Evolutionary conservation across 1,284 basidiomycete species (phyloP), one percentile per base, ranked within the genome.

Genomic region (Kalmanozyma brasiliensis): DNA sequence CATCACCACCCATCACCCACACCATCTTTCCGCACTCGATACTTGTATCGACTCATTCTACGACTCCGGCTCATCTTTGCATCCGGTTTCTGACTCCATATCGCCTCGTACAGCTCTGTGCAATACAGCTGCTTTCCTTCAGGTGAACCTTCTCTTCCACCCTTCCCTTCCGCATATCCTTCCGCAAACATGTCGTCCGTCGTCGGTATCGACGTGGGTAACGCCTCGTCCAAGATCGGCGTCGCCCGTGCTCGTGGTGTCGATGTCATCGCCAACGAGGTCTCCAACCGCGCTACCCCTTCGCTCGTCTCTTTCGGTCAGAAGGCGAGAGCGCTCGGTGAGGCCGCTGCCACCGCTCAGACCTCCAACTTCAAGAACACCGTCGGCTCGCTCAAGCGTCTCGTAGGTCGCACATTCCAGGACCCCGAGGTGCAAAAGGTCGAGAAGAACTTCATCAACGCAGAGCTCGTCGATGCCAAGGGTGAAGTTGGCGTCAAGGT

Each of bases 331-430:
- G 76, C 77, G n/a, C 64, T 81, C 35, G 79, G 79, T 44, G 79
- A 81, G 67, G 64, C 70, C 16, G 79, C 79, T 49, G 78, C 78
- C 40, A 81, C 78, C 29, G 75, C 75, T 40, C 78, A 81, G 65
- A 80, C 78, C 16, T 78, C 77, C 58, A 81, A 81, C 74, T 81
- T 80, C 53, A 81, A 81, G 51, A 81, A 81, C 73, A 81, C 79
- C 36, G 69, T 81, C 32, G 79, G 79, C 41, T 78, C 75, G n/a
- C 73, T 81, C 44, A 81, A 81, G 73, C 77, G 79, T 48, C 68
- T 81, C 36, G 59, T 81, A 45, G 79, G 79, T 38, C 69, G 79
- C 45, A 73, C 73, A 10, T 55, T 79, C 56, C 53, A 78, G 34
- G 79, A 81, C 52, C 62, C 65, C 41, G 73, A 74, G 23, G 61